phyloP scores from a whole-genome alignment of 208 protist genomes.

The Crithidia brevicula region DNA sequence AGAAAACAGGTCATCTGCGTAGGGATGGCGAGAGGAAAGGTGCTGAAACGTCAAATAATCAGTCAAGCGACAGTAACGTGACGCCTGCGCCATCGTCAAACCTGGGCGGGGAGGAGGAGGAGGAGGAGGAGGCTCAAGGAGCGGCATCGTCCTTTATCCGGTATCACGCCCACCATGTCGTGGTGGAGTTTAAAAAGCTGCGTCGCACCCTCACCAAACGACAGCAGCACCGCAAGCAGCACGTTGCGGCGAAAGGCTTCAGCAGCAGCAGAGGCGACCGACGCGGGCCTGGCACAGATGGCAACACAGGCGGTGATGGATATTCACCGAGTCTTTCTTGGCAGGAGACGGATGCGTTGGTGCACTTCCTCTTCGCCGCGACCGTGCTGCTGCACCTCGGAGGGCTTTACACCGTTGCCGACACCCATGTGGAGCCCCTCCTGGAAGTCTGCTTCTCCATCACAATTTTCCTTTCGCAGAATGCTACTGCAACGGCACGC shows the following conservation, averaged over 20 bases:
- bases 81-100: background rate
- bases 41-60: too few species aligned
- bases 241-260: too few species aligned
- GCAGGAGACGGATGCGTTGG: constrained; percentile 13
- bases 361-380: constrained; percentile 46
- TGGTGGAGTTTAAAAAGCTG: constrained; percentile 44
- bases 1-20: background rate
- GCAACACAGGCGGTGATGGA: background rate
- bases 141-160: constrained; percentile 47
- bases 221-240: background rate
- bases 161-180: constrained; percentile 80
- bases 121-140: background rate
- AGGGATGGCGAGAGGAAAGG: background rate
- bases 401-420: constrained; percentile 56
- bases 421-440: constrained; percentile 72
- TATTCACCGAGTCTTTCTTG: background rate
- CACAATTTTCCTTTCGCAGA: constrained; percentile 69
- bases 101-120: background rate
- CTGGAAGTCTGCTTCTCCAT: constrained; percentile 58
- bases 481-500: constrained; percentile 14
- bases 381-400: constrained; percentile 73
- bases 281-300: background rate
- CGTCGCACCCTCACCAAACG: constrained; percentile 4
- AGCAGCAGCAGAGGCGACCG: background rate
- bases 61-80: too few species aligned